Percentiles rank a stretch among this genome's conserved stretches.
These are phyloP conservation scores for Podosphaera leucotricha DNA, from an alignment of 2,329 filamentous ascomycete genomes.

Conservation along the genomic window DNA sequence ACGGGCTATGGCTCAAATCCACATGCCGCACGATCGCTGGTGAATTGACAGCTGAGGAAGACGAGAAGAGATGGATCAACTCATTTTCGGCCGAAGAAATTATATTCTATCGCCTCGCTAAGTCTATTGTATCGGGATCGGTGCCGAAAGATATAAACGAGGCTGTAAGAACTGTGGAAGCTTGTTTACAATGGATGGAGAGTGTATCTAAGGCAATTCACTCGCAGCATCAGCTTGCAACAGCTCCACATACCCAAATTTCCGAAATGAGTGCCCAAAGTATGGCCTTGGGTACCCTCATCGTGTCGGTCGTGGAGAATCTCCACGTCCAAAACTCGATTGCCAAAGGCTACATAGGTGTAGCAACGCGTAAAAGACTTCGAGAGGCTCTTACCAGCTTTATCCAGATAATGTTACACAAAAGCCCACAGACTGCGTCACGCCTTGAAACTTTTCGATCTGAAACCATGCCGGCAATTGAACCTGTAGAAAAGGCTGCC, in stretches of 20 bases:
- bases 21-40: slow-evolving; percentile 6
- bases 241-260: slow-evolving; percentile 21
- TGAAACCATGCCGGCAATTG: slow-evolving; percentile 29
- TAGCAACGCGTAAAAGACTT: slow-evolving; percentile 26
- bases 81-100: slow-evolving; percentile 24
- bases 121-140: slow-evolving; percentile 20
- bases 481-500: slow-evolving; percentile 29
- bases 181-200: slow-evolving; percentile 34
- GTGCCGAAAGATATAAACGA: slow-evolving; percentile 24
- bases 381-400: slow-evolving; percentile 26
- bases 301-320: slow-evolving; percentile 39
- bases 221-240: slow-evolving; percentile 21
- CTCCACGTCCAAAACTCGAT: slow-evolving; percentile 28
- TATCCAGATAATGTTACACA: slow-evolving; percentile 28
- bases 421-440: slow-evolving; percentile 24
- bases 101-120: slow-evolving; percentile 15
- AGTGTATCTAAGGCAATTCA: slow-evolving; percentile 29
- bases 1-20: slow-evolving; percentile 30
- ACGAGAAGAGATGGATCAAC: slow-evolving; percentile 24
- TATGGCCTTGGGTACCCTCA: slow-evolving; percentile 38
- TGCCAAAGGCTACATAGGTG: slow-evolving; percentile 24
- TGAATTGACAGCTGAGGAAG: slow-evolving; percentile 4
- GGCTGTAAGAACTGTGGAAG: slow-evolving; percentile 25
- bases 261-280: slow-evolving; percentile 36
- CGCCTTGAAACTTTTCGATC: slow-evolving; percentile 33